Evolutionary conservation across 1,284 basidiomycete genomes (phyloP).

Genomic region (Malassezia caprae): DNA sequence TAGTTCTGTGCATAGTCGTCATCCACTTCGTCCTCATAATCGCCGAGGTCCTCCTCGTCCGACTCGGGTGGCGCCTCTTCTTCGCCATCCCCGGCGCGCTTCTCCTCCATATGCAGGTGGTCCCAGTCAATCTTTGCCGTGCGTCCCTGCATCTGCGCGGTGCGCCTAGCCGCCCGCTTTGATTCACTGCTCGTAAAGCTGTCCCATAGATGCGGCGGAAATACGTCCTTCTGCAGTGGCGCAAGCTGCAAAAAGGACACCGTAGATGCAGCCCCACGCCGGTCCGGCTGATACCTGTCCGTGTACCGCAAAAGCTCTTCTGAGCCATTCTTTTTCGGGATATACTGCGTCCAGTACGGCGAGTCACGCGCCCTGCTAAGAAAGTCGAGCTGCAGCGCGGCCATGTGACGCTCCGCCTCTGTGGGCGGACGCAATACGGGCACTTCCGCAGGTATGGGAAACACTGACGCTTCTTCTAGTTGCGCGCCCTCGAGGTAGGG

Average conservation of each 20-base stretch:
- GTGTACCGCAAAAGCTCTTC: constrained; percentile 32
- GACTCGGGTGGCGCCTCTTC: constrained; percentile 28
- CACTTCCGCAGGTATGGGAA: neutral
- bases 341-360: constrained; percentile 12
- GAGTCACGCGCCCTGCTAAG: constrained; percentile 5
- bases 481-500: constrained; percentile 12
- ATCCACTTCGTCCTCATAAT: constrained; percentile 46
- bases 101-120: constrained; percentile 31
- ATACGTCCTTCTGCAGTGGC: constrained; percentile 36
- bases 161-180: constrained; percentile 17
- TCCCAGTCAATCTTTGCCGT: constrained; percentile 34
- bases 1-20: constrained; percentile 46
- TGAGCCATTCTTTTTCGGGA: neutral
- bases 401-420: neutral
- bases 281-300: constrained; percentile 32
- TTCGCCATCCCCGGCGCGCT: constrained; percentile 24
- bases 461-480: neutral
- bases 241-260: constrained; percentile 19
- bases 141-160: neutral
- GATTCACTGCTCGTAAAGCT: constrained; percentile 38
- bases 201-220: constrained; percentile 40
- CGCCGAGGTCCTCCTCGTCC: constrained; percentile 37
- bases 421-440: constrained; percentile 6
- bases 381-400: constrained; percentile 8
- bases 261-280: constrained; percentile 1